phyloP scores from a whole-genome alignment of 176 grass and related monocot genomes.

The Poa pratensis region DNA sequence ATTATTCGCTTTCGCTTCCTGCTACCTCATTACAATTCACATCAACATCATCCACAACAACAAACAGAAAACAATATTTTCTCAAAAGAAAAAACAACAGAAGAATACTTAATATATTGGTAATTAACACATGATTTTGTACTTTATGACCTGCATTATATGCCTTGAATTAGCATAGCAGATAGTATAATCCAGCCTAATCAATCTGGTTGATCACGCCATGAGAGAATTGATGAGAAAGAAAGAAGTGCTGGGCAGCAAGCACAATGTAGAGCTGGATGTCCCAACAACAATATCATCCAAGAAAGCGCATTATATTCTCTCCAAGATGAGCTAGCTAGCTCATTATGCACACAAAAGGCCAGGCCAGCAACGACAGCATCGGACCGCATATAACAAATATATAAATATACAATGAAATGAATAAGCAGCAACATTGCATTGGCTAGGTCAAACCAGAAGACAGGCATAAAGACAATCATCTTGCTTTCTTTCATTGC shows the following conservation, averaged over 20 bases:
- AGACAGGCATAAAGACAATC: constrained; percentile 51
- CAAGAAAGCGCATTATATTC: constrained; percentile 32
- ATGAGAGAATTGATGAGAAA: background rate
- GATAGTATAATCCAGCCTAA: constrained; percentile 7
- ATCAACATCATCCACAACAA: constrained; percentile 20
- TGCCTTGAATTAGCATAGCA: background rate
- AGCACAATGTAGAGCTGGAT: constrained; percentile 20
- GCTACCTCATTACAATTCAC: constrained; percentile 20
- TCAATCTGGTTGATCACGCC: background rate
- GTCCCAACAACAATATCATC: constrained; percentile 25
- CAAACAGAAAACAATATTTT: background rate
- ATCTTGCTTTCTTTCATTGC: constrained; percentile 35
- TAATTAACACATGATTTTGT: background rate
- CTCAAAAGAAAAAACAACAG: background rate
- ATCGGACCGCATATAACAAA: constrained; percentile 16
- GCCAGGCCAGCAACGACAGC: constrained; percentile 28
- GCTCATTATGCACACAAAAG: background rate
- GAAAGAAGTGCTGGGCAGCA: background rate
- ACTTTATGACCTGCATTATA: background rate
- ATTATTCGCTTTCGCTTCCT: constrained; percentile 9
- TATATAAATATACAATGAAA: constrained; percentile 14
- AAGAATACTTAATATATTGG: background rate
- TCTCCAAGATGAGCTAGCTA: constrained; percentile 29
- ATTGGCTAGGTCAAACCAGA: constrained; percentile 3
- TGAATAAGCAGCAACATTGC: background rate